Base-by-base conservation (phyloP, 2,329 filamentous ascomycete genomes). In the Albifimbria verrucaria region DNA sequence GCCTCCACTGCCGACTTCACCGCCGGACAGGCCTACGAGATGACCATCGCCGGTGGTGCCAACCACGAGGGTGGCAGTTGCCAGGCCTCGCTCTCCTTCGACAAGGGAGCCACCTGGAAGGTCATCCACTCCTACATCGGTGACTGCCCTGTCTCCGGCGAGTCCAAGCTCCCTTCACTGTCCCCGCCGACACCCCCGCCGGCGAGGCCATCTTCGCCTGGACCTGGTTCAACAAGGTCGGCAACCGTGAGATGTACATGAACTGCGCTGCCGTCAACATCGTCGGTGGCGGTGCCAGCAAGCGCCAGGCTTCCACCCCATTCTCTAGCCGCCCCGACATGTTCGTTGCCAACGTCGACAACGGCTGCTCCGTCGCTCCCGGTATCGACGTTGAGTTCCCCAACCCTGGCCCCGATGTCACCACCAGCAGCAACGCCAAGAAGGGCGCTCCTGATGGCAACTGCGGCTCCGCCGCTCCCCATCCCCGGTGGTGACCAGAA, bases 191-290 rank as follows among this genome's bases (percentile, higher is more conserved):
- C 58, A 82, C 83, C 1, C 82, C 83, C n/a, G 64, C 70, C 55
- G 75, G 70, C 70, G 80, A 85, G 28, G 87, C 83, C 53, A 68
- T 92, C 44, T 80, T 92, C 49, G 83, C 85, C 36, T 93, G 90
- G 90, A 85, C 83, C 23, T 90, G 87, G 87, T 87, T 89, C 73
- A 91, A 91, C 76, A 75, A 84, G 58, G 71, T 88, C 41, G 89
- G 89, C 23, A 92, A 92, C 72, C 81, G 89, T 47, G 89, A 93
- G 68, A 89, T 89, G 82, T 94, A 94, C 79, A 91, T 91, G 87
- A 90, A 91, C 72, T 94, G 90, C 65, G 89, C 89, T 7, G 77
- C 81, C 49, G 80, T 92, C 61, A 83, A 80, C 56, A 85, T 92
- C 65, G 70, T 67, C 51, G 69, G 70, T 24, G 68, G 69, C 48